Base-by-base conservation (phyloP, 306 rosid species). In the Begonia fuchsioides region DNA sequence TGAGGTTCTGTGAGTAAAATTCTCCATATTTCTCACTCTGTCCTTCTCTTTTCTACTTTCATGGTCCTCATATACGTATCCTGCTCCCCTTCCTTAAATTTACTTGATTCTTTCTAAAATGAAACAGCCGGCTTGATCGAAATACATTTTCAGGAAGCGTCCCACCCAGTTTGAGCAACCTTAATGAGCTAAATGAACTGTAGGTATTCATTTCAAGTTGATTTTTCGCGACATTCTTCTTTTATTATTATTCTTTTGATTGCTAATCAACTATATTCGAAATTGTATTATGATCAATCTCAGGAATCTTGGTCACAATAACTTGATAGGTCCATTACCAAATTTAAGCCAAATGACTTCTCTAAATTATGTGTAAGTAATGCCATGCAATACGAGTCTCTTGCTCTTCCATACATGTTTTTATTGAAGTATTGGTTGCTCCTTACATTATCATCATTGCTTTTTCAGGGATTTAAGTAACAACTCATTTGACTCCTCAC, bases 51-150 rank as follows among this genome's bases (percentile, higher is more conserved):
- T n/a, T n/a, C n/a, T n/a, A n/a, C n/a, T n/a, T n/a, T n/a, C n/a
- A n/a, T n/a, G n/a, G n/a, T n/a, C n/a, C n/a, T n/a, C n/a, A n/a
- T n/a, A n/a, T n/a, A n/a, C n/a, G n/a, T n/a, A n/a, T n/a, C n/a
- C n/a, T n/a, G n/a, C n/a, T n/a, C n/a, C n/a, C n/a, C n/a, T n/a
- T 26, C 7, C 32, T 47, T 43, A 15, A 55, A 50, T 17, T 60
- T 38, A 57, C 44, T 39, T 18, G 52, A 50, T 49, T 44, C 26
- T 19, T 64, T 69, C 55, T 40, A 50, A 62, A 60, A 52, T 63
- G 60, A 43, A 49, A 69, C 93, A 90, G 98, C 2, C 96, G 98
- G 60, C 95, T 90, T 18, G 98, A 90, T 68, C 77, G 94, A 71
- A 90, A 90, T 69, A 64, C 44, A 44, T 70, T 90, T 47, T 47